Conservation (phyloP, 768 basidiomycete genomes). For the Phanerodontia chrysosporium region DNA sequence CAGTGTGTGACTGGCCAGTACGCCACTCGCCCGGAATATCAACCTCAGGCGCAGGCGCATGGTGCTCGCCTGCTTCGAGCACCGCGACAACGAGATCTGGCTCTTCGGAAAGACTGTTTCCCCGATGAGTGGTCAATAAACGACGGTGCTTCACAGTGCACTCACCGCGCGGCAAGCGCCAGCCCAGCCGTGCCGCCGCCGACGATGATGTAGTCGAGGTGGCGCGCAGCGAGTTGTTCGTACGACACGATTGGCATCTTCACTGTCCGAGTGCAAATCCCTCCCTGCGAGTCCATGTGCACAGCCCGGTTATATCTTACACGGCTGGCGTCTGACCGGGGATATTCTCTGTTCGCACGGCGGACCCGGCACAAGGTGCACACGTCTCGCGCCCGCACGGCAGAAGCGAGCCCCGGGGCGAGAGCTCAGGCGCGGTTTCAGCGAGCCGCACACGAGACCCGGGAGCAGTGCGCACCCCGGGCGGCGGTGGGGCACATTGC, state of each 20-base stretch:
- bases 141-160: background rate
- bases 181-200: slow-evolving; percentile 6
- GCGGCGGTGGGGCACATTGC: too few relatives aligned
- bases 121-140: background rate
- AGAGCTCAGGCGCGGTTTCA: too few relatives aligned
- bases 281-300: too few relatives aligned
- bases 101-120: background rate
- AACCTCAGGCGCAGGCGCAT: background rate
- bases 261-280: too few relatives aligned
- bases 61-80: slow-evolving; percentile 1
- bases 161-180: background rate
- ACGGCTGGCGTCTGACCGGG: too few relatives aligned
- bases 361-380: too few relatives aligned
- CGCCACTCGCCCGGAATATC: background rate
- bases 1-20: background rate
- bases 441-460: too few relatives aligned
- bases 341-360: too few relatives aligned
- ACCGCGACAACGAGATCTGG: background rate
- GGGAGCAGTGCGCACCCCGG: too few relatives aligned
- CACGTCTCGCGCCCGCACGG: too few relatives aligned
- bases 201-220: slow-evolving; percentile 2
- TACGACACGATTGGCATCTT: background rate
- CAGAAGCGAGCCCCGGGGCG: too few relatives aligned
- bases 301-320: too few relatives aligned
- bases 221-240: background rate